Base-by-base conservation (phyloP, 2,329 filamentous ascomycete genomes). In the Ustilaginoidea virens region DNA sequence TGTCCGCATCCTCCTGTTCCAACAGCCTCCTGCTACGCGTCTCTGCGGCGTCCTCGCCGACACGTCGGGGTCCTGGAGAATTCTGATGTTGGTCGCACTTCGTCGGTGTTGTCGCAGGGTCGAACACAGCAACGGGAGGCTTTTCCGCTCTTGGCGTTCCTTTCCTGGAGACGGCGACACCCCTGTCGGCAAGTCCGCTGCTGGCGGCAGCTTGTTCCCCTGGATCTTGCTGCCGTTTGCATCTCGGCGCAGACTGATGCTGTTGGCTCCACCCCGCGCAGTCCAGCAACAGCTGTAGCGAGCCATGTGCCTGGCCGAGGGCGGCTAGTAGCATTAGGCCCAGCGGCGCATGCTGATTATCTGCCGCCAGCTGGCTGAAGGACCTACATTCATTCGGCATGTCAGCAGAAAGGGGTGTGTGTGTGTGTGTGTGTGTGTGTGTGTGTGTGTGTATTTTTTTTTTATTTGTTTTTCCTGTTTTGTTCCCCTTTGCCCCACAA, bases 291-390 rank as follows among this genome's bases (percentile, higher is more conserved):
- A 62, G 40, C 6, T 41, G 48, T 28, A 70, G 48, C 2, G 60
- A 48, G 28, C 53, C 53, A 35, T 66, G 52, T 14, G 77, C 51
- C 36, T 69, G 68, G 4, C 74, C 74, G 33, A 86, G 53, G 2
- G 69, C 53, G 13, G 67, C 72, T 25, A 86, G 47, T 7, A 87
- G 61, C 36, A 80, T 61, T 13, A 83, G 56, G 4, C 80, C 81
- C 3, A 87, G 59, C 4, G 72, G 60, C 3, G 80, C 70, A 49
- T 80, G 80, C 43, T 83, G 80, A 19, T 66, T 69, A 48, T 86
- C 79, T 12, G 74, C 74, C 4, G 76, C 56, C 23, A 87, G 55
- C 36, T 74, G 75, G 1, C 74, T 73, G 47, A 87, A 86, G 1
- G 69, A 56, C 5, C 68, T 74, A 31, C 19, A 13, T n/a, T n/a